Evolutionary conservation across 2,329 filamentous ascomycete species (phyloP).

Genomic region (Sporothrix dimorphospora): DNA sequence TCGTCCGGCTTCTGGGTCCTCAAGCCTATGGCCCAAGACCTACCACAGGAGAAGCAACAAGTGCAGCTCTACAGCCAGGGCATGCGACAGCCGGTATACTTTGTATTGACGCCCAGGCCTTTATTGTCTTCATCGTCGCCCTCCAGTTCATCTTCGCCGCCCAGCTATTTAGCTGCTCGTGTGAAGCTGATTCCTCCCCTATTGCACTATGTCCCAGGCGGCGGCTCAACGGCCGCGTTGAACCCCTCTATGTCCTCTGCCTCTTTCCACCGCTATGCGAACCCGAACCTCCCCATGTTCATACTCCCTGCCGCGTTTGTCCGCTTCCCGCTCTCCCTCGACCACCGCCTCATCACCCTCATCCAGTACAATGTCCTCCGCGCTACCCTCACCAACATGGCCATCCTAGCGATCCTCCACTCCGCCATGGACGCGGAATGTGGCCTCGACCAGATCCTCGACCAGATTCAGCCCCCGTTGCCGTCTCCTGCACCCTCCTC

Average conservation of each 20-base stretch:
- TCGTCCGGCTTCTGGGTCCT: constrained; percentile 28
- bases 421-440: constrained; percentile 25
- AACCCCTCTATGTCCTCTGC: not conserved
- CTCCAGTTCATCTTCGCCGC: not conserved
- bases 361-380: constrained; percentile 35
- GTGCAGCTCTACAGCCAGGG: not conserved
- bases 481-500: not conserved
- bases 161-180: not conserved
- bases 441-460: constrained; percentile 23
- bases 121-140: not conserved
- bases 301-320: not conserved
- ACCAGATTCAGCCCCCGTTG: not conserved
- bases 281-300: not conserved
- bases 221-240: not conserved
- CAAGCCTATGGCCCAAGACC: constrained; percentile 8
- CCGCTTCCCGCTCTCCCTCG: constrained; percentile 30
- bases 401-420: constrained; percentile 27
- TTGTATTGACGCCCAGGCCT: not conserved
- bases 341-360: constrained; percentile 33
- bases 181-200: constrained; percentile 13
- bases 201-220: not conserved
- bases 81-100: not conserved
- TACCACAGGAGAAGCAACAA: not conserved
- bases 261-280: not conserved
- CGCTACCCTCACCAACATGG: constrained; percentile 30